Base-by-base conservation (phyloP, 805 yeast genomes). In the Starmerella vaccinii region DNA sequence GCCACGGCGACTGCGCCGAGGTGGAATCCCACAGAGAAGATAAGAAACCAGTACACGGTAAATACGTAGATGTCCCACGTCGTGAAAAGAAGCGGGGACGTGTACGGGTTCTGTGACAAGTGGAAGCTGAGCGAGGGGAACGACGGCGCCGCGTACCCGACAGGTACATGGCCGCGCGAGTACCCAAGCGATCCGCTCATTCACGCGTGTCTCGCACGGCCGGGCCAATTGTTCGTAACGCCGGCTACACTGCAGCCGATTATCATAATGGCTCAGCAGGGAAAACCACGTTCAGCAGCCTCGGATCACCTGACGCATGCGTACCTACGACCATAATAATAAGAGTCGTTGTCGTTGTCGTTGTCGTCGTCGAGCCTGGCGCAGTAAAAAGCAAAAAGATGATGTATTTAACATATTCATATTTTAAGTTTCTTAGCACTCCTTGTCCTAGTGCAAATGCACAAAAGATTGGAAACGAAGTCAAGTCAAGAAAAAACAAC, bases 31-130 rank as follows among this genome's bases (percentile, higher is more conserved):
- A 71, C 71, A 63, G 77, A 82, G 57, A 85, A 68, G 8, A 88
- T 80, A 43, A 90, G 59, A 13, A 83, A 74, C 97, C 98, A 90
- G 58, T 69, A 75, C 9, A 86, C 71, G 0, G 95, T 85, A 71
- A 85, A 90, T 56, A 66, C 68, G 92, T 95, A 89, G 15, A 90
- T 77, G 59, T 87, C 96, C 16, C 63, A 57, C 1, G 80, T 68
- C 59, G 78, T 76, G 67, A 85, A 90, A 4, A 90, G 74, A 56
- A 74, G 78, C 32, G 87, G 74, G 5, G 72, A 60, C 26, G 68
- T 65, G 61, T 71, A 78, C 16, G 61, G 54, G 15, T 56, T 53
- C 1, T 61, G 52, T n/a, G 51, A 43, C 16, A 56, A 24, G 19
- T 48, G 35, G 29, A 62, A 48, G 1, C 69, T 65, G 27, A 90